phyloP scores from a whole-genome alignment of 2,329 filamentous ascomycete genomes.

The Fonsecaea pedrosoi region DNA sequence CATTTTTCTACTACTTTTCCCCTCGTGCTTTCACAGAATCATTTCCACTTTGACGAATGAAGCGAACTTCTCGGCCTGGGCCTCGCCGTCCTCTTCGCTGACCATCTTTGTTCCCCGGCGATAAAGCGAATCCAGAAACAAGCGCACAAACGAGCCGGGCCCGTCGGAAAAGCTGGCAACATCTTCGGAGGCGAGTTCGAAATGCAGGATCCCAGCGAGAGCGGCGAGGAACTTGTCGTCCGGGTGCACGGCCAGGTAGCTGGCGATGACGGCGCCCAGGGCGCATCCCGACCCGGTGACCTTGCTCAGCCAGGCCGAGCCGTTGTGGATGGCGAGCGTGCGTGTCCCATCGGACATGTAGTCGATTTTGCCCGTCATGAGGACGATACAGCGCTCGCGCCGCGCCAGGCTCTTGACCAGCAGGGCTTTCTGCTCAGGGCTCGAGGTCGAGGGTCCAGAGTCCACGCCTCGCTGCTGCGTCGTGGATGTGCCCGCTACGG shows the following conservation, averaged over 20 bases:
- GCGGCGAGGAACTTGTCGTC: slow-evolving; percentile 74
- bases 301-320: slow-evolving; percentile 65
- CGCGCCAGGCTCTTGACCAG: slow-evolving; percentile 72
- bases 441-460: slow-evolving; percentile 65
- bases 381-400: slow-evolving; percentile 72
- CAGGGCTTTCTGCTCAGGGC: slow-evolving; percentile 61
- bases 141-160: slow-evolving; percentile 84
- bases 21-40: not conserved
- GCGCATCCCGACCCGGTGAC: slow-evolving; percentile 75
- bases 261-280: slow-evolving; percentile 80
- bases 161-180: slow-evolving; percentile 69
- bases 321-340: slow-evolving; percentile 75
- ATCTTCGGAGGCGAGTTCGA: slow-evolving; percentile 77
- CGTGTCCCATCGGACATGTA: slow-evolving; percentile 75
- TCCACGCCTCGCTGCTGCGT: slow-evolving; percentile 84
- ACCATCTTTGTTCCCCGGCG: slow-evolving; percentile 55
- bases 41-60: not conserved
- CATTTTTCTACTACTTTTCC: not conserved
- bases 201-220: slow-evolving; percentile 75
- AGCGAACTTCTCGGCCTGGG: not conserved
- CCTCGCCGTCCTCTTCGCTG: slow-evolving; percentile 42
- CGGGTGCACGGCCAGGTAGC: slow-evolving; percentile 70
- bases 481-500: slow-evolving; percentile 66
- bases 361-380: slow-evolving; percentile 83
- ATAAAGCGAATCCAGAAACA: slow-evolving; percentile 77